These are phyloP conservation scores for Colletotrichum phormii DNA, from an alignment of 2,329 filamentous ascomycete genomes.

Conservation along the genomic window DNA sequence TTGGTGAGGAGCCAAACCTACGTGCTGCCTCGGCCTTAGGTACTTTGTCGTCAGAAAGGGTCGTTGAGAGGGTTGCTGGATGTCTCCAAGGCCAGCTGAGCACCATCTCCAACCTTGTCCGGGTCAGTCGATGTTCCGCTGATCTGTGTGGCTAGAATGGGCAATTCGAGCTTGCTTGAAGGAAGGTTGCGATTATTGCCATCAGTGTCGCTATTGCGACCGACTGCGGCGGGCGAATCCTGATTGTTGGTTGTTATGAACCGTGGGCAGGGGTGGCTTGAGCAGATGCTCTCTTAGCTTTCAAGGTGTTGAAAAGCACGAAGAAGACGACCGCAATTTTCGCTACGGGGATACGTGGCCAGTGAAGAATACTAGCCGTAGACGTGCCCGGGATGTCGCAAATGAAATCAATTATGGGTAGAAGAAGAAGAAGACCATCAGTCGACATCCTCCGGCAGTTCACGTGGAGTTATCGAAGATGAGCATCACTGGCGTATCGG, in stretches of 20 bases:
- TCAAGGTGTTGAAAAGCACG: background rate
- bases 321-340: background rate
- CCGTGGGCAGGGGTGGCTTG: background rate
- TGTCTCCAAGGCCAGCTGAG: background rate
- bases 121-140: background rate
- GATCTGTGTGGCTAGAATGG: background rate
- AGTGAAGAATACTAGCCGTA: too few relatives aligned
- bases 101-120: background rate
- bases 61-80: background rate
- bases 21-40: background rate
- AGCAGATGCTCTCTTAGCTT: background rate
- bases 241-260: background rate
- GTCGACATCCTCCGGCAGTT: background rate
- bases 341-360: background rate
- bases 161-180: background rate
- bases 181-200: background rate
- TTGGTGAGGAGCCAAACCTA: background rate
- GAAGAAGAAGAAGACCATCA: background rate
- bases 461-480: background rate
- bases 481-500: background rate
- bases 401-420: background rate
- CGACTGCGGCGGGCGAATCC: background rate
- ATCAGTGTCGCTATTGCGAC: background rate
- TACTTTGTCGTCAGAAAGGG: background rate
- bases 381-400: background rate